Evolutionary conservation across 345 rosid species (phyloP).

Genomic region (Barbarea vulgaris): DNA sequence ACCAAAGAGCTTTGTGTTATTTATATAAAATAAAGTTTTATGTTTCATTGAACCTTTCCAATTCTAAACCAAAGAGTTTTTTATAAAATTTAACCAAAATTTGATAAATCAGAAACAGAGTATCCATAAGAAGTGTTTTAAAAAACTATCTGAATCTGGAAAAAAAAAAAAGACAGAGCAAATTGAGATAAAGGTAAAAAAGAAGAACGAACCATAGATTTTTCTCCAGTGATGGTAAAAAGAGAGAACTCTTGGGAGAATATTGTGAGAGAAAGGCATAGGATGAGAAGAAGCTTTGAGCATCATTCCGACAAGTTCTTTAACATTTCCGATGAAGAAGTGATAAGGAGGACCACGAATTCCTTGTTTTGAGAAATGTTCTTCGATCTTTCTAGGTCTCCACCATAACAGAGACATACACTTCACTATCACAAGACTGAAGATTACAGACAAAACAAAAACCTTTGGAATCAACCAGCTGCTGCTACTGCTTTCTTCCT

Average conservation of each 20-base stretch:
- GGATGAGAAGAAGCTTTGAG: conserved; percentile 87
- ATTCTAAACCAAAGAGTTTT: neutral
- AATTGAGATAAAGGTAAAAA: neutral
- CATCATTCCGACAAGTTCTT: conserved; percentile 90
- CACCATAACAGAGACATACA: conserved; percentile 74
- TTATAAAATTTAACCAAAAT: neutral
- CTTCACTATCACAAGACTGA: conserved; percentile 49
- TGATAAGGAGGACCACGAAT: conserved; percentile 97
- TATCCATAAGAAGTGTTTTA: neutral
- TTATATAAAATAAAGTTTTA: neutral
- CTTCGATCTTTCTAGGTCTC: conserved; percentile 88
- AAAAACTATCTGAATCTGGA: conserved; percentile 15
- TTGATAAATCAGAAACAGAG: conserved; percentile 22
- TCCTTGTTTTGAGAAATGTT: conserved; percentile 93
- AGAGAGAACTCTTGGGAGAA: conserved; percentile 91
- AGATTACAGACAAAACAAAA: conserved; percentile 39
- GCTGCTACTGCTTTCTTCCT: conserved; percentile 28
- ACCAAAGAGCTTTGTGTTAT: neutral
- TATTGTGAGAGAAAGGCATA: conserved; percentile 98
- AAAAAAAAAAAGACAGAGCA: neutral
- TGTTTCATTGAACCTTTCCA: neutral
- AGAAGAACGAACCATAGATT: conserved; percentile 64
- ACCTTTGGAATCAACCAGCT: conserved; percentile 53
- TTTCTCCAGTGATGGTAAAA: conserved; percentile 97
- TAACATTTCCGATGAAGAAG: conserved; percentile 92